Conservation (phyloP, 768 basidiomycete species). For the Suillus americanus region DNA sequence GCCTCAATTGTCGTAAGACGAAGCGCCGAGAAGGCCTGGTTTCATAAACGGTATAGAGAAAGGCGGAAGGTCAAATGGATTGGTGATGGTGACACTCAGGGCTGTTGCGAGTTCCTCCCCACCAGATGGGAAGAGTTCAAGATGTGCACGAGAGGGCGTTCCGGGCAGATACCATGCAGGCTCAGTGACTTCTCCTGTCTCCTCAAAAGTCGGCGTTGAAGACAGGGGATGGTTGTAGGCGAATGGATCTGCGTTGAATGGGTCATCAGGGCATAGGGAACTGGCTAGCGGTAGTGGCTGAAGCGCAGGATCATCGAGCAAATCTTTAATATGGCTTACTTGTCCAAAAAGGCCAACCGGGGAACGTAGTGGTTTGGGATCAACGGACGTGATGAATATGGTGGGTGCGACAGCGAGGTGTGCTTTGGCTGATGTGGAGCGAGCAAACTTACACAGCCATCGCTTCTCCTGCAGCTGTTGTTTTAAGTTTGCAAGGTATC, state of each 20-base stretch:
- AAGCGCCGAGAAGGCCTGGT: background rate
- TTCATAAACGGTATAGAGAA: background rate
- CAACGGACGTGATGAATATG: background rate
- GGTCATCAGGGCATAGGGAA: background rate
- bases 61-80: conserved; percentile 3
- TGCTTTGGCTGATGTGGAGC: background rate
- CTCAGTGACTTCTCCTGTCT: background rate
- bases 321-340: background rate
- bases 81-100: background rate
- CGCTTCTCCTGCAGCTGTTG: background rate
- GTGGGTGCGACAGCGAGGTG: background rate
- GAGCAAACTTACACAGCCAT: background rate
- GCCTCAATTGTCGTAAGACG: background rate
- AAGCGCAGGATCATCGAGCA: background rate
- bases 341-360: background rate
- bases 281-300: background rate
- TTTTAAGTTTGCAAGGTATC: background rate
- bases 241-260: background rate
- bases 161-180: background rate
- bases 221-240: background rate
- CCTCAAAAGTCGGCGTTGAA: background rate
- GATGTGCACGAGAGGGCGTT: background rate
- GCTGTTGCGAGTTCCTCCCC: background rate
- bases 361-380: background rate
- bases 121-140: background rate